Evolutionary conservation across 2,329 filamentous ascomycete genomes (phyloP).

Genomic region (Calonectria hawksworthii): DNA sequence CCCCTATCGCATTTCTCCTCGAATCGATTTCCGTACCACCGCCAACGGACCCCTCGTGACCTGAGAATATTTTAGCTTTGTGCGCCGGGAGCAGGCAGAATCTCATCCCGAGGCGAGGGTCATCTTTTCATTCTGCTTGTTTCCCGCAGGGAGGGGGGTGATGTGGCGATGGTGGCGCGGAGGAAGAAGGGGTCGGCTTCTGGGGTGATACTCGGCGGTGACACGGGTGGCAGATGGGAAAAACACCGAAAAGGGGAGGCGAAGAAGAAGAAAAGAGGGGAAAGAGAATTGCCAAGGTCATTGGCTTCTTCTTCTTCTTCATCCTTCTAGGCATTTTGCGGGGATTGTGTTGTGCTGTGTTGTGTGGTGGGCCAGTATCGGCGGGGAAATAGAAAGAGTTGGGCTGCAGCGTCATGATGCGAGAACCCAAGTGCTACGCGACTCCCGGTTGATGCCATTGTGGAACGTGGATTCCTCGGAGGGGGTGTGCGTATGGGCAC

Average conservation of each 20-base stretch:
- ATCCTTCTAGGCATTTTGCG: background rate
- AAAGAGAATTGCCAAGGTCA: background rate
- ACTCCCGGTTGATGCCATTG: background rate
- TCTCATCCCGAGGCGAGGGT: background rate
- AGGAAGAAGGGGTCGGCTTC: background rate
- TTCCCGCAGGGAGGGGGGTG: background rate
- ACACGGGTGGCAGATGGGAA: background rate
- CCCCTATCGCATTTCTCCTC: background rate
- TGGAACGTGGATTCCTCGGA: background rate
- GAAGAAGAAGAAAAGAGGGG: background rate
- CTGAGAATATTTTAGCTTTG: background rate
- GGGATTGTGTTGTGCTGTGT: background rate
- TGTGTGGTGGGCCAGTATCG: background rate
- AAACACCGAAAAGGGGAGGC: background rate
- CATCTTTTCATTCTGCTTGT: background rate
- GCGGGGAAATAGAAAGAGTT: background rate
- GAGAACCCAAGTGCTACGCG: constrained; percentile 8
- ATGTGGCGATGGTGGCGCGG: background rate
- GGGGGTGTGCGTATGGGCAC: background rate
- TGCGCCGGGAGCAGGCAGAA: background rate
- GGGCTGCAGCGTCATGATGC: background rate
- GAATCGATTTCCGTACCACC: background rate
- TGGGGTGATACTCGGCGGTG: background rate
- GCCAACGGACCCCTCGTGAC: constrained; percentile 6
- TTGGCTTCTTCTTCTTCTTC: background rate